Percentiles rank a stretch among this genome's conserved stretches.
Conservation (phyloP, 2,329 filamentous ascomycete species). For the Dissoconium aciculare region DNA sequence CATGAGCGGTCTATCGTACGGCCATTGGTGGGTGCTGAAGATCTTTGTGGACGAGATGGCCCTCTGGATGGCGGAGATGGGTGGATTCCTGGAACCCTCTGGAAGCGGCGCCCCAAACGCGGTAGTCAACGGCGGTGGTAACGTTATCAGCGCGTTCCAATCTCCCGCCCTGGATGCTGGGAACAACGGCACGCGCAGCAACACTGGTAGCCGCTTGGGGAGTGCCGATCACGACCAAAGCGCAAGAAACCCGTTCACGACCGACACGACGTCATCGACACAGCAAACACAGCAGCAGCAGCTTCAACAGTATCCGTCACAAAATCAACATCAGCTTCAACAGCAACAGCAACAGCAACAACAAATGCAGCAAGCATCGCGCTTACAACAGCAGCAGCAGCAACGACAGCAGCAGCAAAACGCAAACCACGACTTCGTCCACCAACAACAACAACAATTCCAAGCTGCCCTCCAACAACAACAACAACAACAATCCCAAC, state of each 20-base stretch:
- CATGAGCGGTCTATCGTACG: slow-evolving; percentile 62
- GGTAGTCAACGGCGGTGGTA: slow-evolving; percentile 12
- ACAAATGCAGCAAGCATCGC: slow-evolving; percentile 8
- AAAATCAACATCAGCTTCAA: slow-evolving; percentile 8
- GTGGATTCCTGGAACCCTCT: slow-evolving; percentile 57
- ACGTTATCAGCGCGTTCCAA: neutral
- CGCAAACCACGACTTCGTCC: too few species aligned
- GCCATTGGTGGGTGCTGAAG: slow-evolving; percentile 91
- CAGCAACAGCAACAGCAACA: slow-evolving; percentile 9
- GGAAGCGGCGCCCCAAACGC: slow-evolving; percentile 5
- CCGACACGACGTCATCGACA: slow-evolving; percentile 6
- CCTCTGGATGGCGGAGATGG: slow-evolving; percentile 74
- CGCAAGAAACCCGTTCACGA: slow-evolving; percentile 9
- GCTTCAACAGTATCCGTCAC: slow-evolving; percentile 7
- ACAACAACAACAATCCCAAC: neutral
- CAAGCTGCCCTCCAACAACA: neutral
- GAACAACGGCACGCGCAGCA: slow-evolving; percentile 14
- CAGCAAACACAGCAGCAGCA: slow-evolving; percentile 7
- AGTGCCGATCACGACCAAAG: slow-evolving; percentile 17
- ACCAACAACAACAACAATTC: slow-evolving; percentile 1
- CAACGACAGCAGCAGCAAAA: slow-evolving; percentile 7
- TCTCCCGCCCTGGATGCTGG: slow-evolving; percentile 1
- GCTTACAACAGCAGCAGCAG: slow-evolving; percentile 7
- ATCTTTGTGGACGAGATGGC: slow-evolving; percentile 94
- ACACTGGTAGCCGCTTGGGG: slow-evolving; percentile 20